Evolutionary conservation across 2,329 filamentous ascomycete species (phyloP).

Genomic region (Venturia carpophila): DNA sequence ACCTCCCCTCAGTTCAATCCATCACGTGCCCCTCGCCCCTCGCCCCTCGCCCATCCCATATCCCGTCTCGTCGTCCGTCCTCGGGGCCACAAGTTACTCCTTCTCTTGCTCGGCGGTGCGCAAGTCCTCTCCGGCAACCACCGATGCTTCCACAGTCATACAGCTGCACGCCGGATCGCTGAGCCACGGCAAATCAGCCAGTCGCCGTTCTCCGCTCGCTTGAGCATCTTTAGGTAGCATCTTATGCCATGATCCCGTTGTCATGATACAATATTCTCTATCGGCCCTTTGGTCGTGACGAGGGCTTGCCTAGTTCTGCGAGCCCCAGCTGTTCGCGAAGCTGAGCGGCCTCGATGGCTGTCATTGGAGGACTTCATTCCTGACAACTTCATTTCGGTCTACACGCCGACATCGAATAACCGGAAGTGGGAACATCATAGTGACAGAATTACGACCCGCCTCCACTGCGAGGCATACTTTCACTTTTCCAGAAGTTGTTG

Average conservation of each 20-base stretch:
- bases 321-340: not conserved
- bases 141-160: not conserved
- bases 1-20: not conserved
- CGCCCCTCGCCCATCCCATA: not conserved
- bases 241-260: not conserved
- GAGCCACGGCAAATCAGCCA: not conserved
- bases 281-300: constrained; percentile 6
- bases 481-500: not conserved
- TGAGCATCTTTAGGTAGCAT: not conserved
- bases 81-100: not conserved
- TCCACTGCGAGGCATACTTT: constrained; percentile 1
- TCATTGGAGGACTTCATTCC: constrained; percentile 10
- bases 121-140: not conserved
- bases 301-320: not conserved
- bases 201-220: not conserved
- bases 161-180: not conserved
- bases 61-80: not conserved
- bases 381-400: constrained; percentile 3
- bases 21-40: not conserved
- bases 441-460: not conserved
- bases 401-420: not conserved
- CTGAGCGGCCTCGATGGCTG: not conserved
- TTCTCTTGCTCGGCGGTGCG: too few relatives aligned
- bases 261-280: not conserved
- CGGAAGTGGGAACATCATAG: not conserved